Conservation (phyloP, 305 asterid species). For the Fraxinus latifolia region DNA sequence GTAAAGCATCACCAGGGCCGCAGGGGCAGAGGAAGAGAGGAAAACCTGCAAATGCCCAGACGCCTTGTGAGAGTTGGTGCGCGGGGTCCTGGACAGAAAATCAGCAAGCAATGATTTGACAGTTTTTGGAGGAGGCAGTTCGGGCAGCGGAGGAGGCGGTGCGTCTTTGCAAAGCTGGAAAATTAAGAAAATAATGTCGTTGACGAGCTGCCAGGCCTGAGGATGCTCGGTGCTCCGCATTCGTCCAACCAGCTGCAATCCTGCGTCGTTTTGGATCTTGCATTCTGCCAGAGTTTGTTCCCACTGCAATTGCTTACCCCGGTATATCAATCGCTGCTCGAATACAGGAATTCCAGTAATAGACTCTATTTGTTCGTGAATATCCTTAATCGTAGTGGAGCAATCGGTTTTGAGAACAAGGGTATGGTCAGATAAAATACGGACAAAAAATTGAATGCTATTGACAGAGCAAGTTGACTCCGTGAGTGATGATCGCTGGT, state of each 20-base stretch:
- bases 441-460: conserved; percentile 75
- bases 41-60: conserved; percentile 56
- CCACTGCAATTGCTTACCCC: conserved; percentile 73
- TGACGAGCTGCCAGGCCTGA: conserved; percentile 62
- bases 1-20: conserved; percentile 71
- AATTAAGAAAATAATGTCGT: conserved; percentile 48
- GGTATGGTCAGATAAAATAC: conserved; percentile 57
- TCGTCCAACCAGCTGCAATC: conserved; percentile 59
- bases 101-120: conserved; percentile 43
- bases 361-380: conserved; percentile 52
- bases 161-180: conserved; percentile 39
- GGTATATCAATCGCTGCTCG: conserved; percentile 68
- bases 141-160: background rate
- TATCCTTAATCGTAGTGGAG: conserved; percentile 40
- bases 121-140: conserved; percentile 13
- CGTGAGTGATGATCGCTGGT: conserved; percentile 35
- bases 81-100: conserved; percentile 41
- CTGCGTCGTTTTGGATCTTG: conserved; percentile 57
- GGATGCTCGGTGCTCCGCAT: conserved; percentile 80
- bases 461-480: conserved; percentile 24
- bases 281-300: conserved; percentile 61
- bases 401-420: conserved; percentile 57
- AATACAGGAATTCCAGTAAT: conserved; percentile 55
- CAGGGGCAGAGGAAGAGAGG: conserved; percentile 50
- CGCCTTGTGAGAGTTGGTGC: conserved; percentile 31